Evolutionary conservation across 1,284 basidiomycete genomes (phyloP), one percentile per base, ranked within the genome.

Genomic region (Apiotrichum montevideense): DNA sequence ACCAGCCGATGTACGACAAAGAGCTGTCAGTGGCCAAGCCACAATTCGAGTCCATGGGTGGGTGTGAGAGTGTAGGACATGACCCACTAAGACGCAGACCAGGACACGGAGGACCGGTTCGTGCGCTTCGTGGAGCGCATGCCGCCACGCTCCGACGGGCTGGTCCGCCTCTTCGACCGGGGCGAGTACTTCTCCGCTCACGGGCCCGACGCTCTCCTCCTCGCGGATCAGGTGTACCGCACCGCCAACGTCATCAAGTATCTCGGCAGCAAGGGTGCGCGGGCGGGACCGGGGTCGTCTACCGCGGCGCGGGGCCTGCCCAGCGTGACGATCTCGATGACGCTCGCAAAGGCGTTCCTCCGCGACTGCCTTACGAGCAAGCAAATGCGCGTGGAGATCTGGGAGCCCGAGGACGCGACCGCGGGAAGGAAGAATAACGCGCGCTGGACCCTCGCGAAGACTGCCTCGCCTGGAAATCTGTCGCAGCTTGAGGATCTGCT

Each of bases 371-470:
- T 99, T 54, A 98, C 95, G 2, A 79, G 84, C 15, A 87, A 86
- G 72, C 95, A 98, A 77, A 84, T 99, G 66, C 84, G 89, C 35
- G 84, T 98, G n/a, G 92, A 98, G 77, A 96, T 98, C 55, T 94
- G 87, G 84, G 81, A 79, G 10, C 84, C 87, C 0, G 87, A 88
- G 65, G 79, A 83, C 6, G 86, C 84, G 0, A 70, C 46, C 55
- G 86, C 84, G 9, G 56, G 56, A 2, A 39, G 47, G n/a, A 59
- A 65, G 32, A 88, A 86, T 71, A 83, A 81, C 14, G 73, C 81
- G 63, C 46, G 87, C 84, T 77, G 93, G 91, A 78, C 78, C 35
- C 69, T 96, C 46, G 84, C 85, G 68, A 93, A 92, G 76, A 85
- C 90, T 80, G 90, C 87, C 63, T 58, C 80, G 64, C 96, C 96